Evolutionary conservation across 805 yeast genomes (phyloP).

Genomic region (Yarrowia sp.): DNA sequence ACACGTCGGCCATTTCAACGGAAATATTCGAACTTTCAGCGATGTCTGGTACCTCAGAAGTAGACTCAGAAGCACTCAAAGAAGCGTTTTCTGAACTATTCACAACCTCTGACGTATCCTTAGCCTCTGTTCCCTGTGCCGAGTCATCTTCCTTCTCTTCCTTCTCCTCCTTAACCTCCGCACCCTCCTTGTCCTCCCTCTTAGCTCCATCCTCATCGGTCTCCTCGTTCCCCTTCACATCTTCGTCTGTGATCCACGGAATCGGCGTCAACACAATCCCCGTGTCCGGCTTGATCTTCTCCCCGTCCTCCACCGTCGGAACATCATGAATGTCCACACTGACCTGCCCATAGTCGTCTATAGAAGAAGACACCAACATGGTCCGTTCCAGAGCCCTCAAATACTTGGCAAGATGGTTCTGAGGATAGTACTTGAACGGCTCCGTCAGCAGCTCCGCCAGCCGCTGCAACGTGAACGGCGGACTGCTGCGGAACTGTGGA

Average conservation of each 20-base stretch:
- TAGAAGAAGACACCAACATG: conserved; percentile 44
- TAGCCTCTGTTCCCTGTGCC: too few species aligned
- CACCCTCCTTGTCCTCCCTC: neutral
- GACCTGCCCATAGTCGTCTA: conserved; percentile 42
- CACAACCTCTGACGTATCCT: too few species aligned
- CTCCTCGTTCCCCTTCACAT: neutral
- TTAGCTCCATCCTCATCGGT: neutral
- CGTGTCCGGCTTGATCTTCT: conserved; percentile 28
- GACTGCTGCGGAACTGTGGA: conserved; percentile 44
- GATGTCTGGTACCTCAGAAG: too few species aligned
- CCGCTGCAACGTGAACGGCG: conserved; percentile 53
- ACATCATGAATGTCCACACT: conserved; percentile 18
- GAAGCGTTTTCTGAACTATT: too few species aligned
- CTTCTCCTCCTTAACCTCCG: neutral
- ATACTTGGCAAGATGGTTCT: conserved; percentile 45
- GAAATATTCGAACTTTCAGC: neutral
- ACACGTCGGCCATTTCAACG: conserved; percentile 17
- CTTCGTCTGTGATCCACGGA: conserved; percentile 34
- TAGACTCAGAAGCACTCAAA: too few species aligned
- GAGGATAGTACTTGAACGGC: conserved; percentile 45
- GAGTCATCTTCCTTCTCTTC: neutral
- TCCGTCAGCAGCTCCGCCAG: conserved; percentile 49
- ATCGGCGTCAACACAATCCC: conserved; percentile 33
- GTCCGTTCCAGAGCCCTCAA: conserved; percentile 46
- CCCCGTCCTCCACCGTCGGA: conserved; percentile 19